Percentiles rank a stretch among this genome's conserved stretches.
Evolutionary conservation across 306 rosid species (phyloP).

Genomic region (Begonia masoniana): DNA sequence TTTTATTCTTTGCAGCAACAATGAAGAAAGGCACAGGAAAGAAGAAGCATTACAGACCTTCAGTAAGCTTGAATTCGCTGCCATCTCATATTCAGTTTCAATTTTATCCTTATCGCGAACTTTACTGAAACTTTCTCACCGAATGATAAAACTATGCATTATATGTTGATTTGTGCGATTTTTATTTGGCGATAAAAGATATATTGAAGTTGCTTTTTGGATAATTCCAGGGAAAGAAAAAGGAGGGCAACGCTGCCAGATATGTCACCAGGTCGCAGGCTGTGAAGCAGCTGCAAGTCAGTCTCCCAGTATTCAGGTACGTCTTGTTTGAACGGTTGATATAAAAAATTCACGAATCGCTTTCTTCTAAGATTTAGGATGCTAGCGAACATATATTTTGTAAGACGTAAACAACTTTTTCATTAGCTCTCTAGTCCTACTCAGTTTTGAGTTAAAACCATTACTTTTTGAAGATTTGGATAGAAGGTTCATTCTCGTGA

Average conservation of each 20-base stretch:
- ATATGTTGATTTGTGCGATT: neutral
- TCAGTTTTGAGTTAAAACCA: no score
- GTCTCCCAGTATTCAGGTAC: slow-evolving; percentile 72
- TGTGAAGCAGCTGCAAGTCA: slow-evolving; percentile 73
- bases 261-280: slow-evolving; percentile 80
- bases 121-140: neutral
- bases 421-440: no score
- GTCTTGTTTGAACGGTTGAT: neutral
- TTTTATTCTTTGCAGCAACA: slow-evolving; percentile 16
- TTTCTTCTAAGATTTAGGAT: no score
- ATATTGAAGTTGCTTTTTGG: neutral
- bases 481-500: no score
- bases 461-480: no score
- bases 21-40: slow-evolving; percentile 10
- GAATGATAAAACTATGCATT: neutral
- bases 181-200: no score
- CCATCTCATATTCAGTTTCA: neutral
- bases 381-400: no score
- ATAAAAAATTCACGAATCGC: no score
- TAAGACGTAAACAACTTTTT: no score
- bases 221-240: slow-evolving; percentile 67
- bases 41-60: slow-evolving; percentile 69
- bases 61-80: slow-evolving; percentile 26
- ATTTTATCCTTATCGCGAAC: neutral
- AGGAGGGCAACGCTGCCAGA: slow-evolving; percentile 92